A percentile compares a stretch with the other conserved stretches of the same genome.
Evolutionary conservation across 768 basidiomycete genomes (phyloP).

Genomic region (Russula sp.): DNA sequence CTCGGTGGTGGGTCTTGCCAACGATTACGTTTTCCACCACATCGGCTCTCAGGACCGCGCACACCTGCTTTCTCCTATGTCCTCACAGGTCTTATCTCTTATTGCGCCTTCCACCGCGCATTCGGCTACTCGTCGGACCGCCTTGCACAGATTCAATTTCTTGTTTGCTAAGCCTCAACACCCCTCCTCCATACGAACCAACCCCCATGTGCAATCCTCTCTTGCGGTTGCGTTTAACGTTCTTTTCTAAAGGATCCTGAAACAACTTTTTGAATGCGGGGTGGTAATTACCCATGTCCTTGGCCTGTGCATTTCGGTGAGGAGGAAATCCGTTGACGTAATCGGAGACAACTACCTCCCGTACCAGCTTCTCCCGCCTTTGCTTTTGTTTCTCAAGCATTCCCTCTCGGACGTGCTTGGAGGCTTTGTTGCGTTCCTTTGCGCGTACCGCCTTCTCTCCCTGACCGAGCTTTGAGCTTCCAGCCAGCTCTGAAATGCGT

Average conservation of each 20-base stretch:
- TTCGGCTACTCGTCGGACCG: constrained; percentile 4
- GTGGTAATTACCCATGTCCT: constrained; percentile 81
- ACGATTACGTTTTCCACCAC: neutral
- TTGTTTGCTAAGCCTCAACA: constrained; percentile 53
- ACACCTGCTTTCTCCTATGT: constrained; percentile 21
- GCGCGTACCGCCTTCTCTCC: constrained; percentile 59
- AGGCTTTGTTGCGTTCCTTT: constrained; percentile 62
- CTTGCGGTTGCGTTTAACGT: constrained; percentile 42
- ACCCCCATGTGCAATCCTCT: constrained; percentile 74
- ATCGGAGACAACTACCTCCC: constrained; percentile 50
- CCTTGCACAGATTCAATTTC: constrained; percentile 47
- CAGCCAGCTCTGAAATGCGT: constrained; percentile 67
- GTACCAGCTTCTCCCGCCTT: constrained; percentile 46
- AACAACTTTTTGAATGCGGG: constrained; percentile 67
- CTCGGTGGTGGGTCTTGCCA: neutral
- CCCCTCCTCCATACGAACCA: constrained; percentile 66
- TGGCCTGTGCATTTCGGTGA: constrained; percentile 47
- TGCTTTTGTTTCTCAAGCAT: constrained; percentile 56
- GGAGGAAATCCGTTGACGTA: neutral
- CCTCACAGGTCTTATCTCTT: constrained; percentile 28
- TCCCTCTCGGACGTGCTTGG: constrained; percentile 68
- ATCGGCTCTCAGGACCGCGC: neutral
- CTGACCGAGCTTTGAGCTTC: constrained; percentile 63
- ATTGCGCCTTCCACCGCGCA: constrained; percentile 24
- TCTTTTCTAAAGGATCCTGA: constrained; percentile 33